phyloP scores from a whole-genome alignment of 441 rosid genomes.

The Populus tomentosa region DNA sequence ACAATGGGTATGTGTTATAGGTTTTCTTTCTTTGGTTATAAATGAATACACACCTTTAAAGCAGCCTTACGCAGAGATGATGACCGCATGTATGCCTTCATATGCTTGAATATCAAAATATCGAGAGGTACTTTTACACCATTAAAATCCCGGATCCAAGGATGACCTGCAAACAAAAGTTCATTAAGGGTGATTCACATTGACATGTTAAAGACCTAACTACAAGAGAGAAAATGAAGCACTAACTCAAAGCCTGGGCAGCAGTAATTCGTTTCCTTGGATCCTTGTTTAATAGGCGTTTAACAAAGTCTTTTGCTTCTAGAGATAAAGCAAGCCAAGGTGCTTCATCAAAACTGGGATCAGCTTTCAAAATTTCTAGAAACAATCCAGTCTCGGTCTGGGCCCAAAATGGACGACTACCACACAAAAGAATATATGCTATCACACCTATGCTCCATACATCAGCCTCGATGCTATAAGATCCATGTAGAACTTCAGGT shows the following conservation, averaged over 20 bases:
- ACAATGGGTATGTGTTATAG: not conserved
- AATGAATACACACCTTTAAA: constrained; percentile 56
- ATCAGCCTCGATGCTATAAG: constrained; percentile 91
- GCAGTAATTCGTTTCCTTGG: constrained; percentile 88
- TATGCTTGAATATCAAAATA: constrained; percentile 61
- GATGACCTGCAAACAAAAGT: constrained; percentile 63
- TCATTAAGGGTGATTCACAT: constrained; percentile 6
- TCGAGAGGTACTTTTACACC: constrained; percentile 68
- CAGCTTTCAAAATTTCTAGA: constrained; percentile 81
- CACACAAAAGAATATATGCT: constrained; percentile 86
- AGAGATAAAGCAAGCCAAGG: constrained; percentile 88
- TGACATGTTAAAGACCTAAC: constrained; percentile 13
- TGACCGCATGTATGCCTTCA: constrained; percentile 75
- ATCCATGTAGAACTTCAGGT: constrained; percentile 95
- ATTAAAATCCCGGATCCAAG: constrained; percentile 63
- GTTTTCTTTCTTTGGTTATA: not conserved
- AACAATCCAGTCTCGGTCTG: constrained; percentile 93
- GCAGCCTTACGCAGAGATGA: constrained; percentile 90
- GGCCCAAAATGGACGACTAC: constrained; percentile 99
- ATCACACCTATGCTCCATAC: constrained; percentile 98
- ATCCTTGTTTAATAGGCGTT: constrained; percentile 69
- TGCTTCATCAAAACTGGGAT: constrained; percentile 73
- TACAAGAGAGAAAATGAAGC: constrained; percentile 14
- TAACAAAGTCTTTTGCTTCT: constrained; percentile 88
- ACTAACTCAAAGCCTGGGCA: constrained; percentile 88